Conservation (phyloP, 2,329 filamentous ascomycete genomes). For the Rasamsonia emersonii region DNA sequence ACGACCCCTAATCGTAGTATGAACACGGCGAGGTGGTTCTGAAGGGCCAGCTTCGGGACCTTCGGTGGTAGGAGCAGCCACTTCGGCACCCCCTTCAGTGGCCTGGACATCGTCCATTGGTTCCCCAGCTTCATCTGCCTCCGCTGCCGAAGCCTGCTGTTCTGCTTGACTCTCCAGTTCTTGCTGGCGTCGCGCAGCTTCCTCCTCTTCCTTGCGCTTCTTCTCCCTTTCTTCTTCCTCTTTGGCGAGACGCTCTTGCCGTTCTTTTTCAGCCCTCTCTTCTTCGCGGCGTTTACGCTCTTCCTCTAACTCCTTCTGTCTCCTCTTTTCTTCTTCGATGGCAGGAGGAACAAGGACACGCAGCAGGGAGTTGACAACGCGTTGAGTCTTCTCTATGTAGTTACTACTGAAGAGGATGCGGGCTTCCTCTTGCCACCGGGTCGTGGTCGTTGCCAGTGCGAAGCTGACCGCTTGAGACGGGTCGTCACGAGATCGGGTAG, state of each 20-base stretch:
- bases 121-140: slow-evolving; percentile 32
- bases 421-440: slow-evolving; percentile 83
- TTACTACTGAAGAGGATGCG: slow-evolving; percentile 69
- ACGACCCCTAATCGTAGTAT: slow-evolving; percentile 75
- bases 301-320: slow-evolving; percentile 52
- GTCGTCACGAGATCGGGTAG: slow-evolving; percentile 36
- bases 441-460: slow-evolving; percentile 58
- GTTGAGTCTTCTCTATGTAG: slow-evolving; percentile 60
- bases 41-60: slow-evolving; percentile 36
- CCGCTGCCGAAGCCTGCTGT: slow-evolving; percentile 33
- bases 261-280: slow-evolving; percentile 50
- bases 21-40: slow-evolving; percentile 53
- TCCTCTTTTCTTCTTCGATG: slow-evolving; percentile 68
- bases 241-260: slow-evolving; percentile 54
- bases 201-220: slow-evolving; percentile 58
- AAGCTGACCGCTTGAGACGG: slow-evolving; percentile 68
- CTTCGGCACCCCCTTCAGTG: slow-evolving; percentile 28
- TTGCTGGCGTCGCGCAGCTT: slow-evolving; percentile 51
- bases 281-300: slow-evolving; percentile 52
- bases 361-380: slow-evolving; percentile 60
- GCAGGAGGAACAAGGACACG: slow-evolving; percentile 72
- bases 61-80: slow-evolving; percentile 26
- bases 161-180: slow-evolving; percentile 58
- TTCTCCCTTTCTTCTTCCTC: slow-evolving; percentile 68
- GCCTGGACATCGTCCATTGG: slow-evolving; percentile 73